Conservation (phyloP, 108 stramenopile species). For the Cyclostephanos invisitatus region DNA sequence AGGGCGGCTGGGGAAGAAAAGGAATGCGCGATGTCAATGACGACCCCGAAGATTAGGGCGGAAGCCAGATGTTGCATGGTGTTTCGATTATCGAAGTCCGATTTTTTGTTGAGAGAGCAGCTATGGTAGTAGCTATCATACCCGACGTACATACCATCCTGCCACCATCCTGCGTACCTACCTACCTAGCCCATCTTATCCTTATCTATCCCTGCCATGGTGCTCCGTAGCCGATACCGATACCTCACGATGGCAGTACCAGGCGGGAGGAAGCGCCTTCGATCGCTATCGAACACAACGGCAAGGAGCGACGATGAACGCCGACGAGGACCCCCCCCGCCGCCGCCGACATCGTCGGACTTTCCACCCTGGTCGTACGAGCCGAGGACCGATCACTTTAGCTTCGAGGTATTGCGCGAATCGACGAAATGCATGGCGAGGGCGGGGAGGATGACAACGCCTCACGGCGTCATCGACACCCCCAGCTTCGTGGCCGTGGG, state of each 20-base stretch:
- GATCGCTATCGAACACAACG: not conserved
- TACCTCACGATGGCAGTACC: no score
- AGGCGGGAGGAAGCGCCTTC: no score
- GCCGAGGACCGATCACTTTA: constrained; percentile 41
- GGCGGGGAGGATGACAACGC: constrained; percentile 49
- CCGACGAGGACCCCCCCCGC: not conserved
- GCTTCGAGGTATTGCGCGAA: constrained; percentile 49
- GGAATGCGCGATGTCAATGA: not conserved
- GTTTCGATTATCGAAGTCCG: not conserved
- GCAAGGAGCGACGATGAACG: no score
- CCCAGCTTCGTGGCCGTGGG: constrained; percentile 69
- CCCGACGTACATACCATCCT: no score
- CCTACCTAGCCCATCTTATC: no score
- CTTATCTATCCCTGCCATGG: no score
- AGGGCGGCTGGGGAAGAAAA: not conserved
- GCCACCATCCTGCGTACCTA: no score
- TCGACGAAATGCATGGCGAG: constrained; percentile 52
- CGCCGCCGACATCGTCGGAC: constrained; percentile 25
- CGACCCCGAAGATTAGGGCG: not conserved
- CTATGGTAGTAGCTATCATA: no score
- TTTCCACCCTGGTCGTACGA: constrained; percentile 43
- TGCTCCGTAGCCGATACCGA: no score
- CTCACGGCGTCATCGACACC: constrained; percentile 60
- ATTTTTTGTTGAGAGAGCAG: no score
- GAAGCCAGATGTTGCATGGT: constrained; percentile 3